These are phyloP conservation scores for Williopsis jadinii DNA, from an alignment of 1,139 yeast genomes.

Conservation along the genomic window DNA sequence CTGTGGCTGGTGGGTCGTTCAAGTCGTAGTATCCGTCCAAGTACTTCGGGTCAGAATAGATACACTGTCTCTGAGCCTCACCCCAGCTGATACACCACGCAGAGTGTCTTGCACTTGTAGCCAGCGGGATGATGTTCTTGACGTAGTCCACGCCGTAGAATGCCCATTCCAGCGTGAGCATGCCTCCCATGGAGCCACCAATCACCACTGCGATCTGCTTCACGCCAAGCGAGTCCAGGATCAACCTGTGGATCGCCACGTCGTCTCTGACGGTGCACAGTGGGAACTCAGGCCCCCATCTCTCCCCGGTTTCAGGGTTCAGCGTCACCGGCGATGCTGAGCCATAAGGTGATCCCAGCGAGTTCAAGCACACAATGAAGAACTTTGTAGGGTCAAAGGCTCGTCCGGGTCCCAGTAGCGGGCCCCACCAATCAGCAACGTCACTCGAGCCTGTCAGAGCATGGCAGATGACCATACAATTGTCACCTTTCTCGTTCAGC, in stretches of 20 bases:
- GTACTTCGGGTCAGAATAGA: conserved; percentile 90
- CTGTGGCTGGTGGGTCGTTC: conserved; percentile 75
- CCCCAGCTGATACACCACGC: conserved; percentile 99
- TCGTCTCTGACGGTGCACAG: conserved; percentile 89
- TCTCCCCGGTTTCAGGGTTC: conserved; percentile 63
- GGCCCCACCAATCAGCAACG: conserved; percentile 99
- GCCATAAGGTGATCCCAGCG: conserved; percentile 95
- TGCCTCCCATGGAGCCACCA: conserved; percentile 99
- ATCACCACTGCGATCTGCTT: conserved; percentile 73
- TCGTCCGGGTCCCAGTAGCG: conserved; percentile 73
- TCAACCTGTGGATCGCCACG: conserved; percentile 67
- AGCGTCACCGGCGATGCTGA: conserved; percentile 84
- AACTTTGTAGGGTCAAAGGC: conserved; percentile 90
- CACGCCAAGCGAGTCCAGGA: conserved; percentile 68
- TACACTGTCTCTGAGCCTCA: conserved; percentile 94
- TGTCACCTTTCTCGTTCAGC: conserved; percentile 57
- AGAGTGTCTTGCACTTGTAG: conserved; percentile 89
- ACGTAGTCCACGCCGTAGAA: conserved; percentile 70
- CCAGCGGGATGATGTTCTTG: conserved; percentile 69
- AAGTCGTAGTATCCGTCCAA: conserved; percentile 76
- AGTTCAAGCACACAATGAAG: conserved; percentile 80
- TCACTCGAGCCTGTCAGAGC: conserved; percentile 95
- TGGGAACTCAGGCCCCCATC: conserved; percentile 94
- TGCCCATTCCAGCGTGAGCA: conserved; percentile 87
- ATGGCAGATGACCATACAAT: conserved; percentile 84